A percentile compares a stretch with the other conserved stretches of the same genome.
Conservation (phyloP, 306 rosid genomes). For the Vachellia collinsii region DNA sequence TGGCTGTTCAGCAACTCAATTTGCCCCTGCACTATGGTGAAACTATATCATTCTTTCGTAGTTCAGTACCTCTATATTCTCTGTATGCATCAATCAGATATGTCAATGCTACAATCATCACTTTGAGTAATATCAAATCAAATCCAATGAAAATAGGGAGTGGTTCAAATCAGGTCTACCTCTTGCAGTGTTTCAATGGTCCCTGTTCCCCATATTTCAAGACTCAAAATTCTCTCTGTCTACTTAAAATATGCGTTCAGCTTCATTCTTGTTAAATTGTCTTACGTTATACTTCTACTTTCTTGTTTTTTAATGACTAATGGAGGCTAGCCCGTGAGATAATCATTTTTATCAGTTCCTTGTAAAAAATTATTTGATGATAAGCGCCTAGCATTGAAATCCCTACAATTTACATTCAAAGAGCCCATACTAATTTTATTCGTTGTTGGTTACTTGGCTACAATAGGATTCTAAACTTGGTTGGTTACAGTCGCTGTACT, state of each 20-base stretch:
- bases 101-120: background rate
- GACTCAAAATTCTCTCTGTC: background rate
- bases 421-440: background rate
- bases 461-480: background rate
- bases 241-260: background rate
- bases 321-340: background rate
- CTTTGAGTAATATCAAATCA: background rate
- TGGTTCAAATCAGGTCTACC: background rate
- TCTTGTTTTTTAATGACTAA: slow-evolving; percentile 16
- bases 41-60: background rate
- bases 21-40: background rate
- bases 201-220: background rate
- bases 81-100: no score
- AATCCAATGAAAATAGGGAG: background rate
- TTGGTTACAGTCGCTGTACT: background rate
- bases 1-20: background rate
- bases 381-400: background rate
- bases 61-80: background rate
- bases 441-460: background rate
- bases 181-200: slow-evolving; percentile 6
- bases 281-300: no score
- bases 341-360: background rate
- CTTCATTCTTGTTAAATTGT: background rate
- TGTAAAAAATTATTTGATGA: no score
- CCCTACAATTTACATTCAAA: background rate